These are phyloP conservation scores for Crithidia acanthocephali DNA, from an alignment of 208 protist species.

Conservation along the genomic window DNA sequence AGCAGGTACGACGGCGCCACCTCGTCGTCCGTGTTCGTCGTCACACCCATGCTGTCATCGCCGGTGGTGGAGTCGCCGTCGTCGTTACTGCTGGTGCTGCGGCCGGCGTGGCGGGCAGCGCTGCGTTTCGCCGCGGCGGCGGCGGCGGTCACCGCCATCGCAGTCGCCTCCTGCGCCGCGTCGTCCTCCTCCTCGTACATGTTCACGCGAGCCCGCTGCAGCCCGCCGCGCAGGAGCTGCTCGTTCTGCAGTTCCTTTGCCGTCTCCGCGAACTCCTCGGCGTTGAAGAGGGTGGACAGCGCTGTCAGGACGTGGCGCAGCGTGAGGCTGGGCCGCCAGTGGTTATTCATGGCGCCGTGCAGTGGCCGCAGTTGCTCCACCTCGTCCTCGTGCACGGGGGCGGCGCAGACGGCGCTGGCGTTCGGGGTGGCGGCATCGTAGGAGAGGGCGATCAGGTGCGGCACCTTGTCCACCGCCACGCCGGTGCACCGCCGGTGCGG, in stretches of 20 bases:
- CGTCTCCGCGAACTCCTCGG: conserved; percentile 32
- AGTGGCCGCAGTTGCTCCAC: conserved; percentile 10
- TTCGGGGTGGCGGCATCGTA: neutral
- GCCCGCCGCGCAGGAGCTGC: conserved; percentile 7
- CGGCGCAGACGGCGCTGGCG: conserved; percentile 2
- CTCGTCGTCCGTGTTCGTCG: conserved; percentile 14
- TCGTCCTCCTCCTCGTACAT: conserved; percentile 28
- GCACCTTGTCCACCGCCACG: conserved; percentile 38
- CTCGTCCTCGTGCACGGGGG: conserved; percentile 18
- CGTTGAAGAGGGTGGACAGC: conserved; percentile 46
- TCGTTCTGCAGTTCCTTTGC: conserved; percentile 34
- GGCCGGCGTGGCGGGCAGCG: neutral
- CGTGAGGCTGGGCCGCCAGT: conserved; percentile 36
- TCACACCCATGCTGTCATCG: conserved; percentile 34
- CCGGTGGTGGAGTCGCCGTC: conserved; percentile 5
- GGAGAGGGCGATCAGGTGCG: conserved; percentile 43
- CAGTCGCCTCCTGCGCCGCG: conserved; percentile 15
- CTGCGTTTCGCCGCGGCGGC: neutral
- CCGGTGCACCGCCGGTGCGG: conserved; percentile 44
- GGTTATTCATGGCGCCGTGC: conserved; percentile 5
- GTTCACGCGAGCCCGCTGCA: conserved; percentile 30
- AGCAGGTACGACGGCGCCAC: conserved; percentile 17
- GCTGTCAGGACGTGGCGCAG: conserved; percentile 28
- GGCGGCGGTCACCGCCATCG: conserved; percentile 8
- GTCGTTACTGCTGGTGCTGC: conserved; percentile 10